These are phyloP conservation scores for Lentinula boryana DNA, from an alignment of 768 basidiomycete genomes.

Conservation along the genomic window DNA sequence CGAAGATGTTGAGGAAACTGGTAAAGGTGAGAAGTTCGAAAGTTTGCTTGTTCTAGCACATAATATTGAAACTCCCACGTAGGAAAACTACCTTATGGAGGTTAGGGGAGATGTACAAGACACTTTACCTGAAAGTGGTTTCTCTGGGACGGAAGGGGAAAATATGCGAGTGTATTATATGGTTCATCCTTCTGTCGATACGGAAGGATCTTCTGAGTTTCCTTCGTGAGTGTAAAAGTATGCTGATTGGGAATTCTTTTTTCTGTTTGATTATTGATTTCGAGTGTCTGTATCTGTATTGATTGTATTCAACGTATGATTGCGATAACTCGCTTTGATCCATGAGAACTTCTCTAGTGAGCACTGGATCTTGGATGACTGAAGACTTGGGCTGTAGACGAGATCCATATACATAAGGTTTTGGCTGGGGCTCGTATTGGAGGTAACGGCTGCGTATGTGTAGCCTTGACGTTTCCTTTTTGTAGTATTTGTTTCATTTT, in stretches of 20 bases:
- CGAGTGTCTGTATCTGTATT: background rate
- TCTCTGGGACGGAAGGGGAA: conserved; percentile 44
- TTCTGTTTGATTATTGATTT: background rate
- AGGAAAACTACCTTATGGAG: conserved; percentile 86
- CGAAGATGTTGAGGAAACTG: conserved; percentile 83
- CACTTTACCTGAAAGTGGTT: conserved; percentile 57
- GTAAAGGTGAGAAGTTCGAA: conserved; percentile 63
- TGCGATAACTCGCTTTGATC: too few species aligned
- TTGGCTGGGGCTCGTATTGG: too few species aligned
- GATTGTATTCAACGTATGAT: too few species aligned
- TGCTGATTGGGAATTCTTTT: background rate
- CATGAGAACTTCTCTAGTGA: too few species aligned
- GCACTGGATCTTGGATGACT: too few species aligned
- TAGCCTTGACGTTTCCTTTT: too few species aligned
- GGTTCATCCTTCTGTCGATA: conserved; percentile 86
- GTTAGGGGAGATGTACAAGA: conserved; percentile 81
- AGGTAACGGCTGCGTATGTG: too few species aligned
- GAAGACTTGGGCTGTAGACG: too few species aligned
- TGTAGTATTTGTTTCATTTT: too few species aligned
- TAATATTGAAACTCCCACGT: conserved; percentile 7
- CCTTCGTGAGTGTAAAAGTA: conserved; percentile 20
- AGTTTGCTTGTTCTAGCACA: background rate
- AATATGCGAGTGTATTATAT: conserved; percentile 77
- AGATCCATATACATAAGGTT: too few species aligned
- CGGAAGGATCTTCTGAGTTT: conserved; percentile 45